Conservation (phyloP, 306 rosid genomes). For the Cicer cuneatum region DNA sequence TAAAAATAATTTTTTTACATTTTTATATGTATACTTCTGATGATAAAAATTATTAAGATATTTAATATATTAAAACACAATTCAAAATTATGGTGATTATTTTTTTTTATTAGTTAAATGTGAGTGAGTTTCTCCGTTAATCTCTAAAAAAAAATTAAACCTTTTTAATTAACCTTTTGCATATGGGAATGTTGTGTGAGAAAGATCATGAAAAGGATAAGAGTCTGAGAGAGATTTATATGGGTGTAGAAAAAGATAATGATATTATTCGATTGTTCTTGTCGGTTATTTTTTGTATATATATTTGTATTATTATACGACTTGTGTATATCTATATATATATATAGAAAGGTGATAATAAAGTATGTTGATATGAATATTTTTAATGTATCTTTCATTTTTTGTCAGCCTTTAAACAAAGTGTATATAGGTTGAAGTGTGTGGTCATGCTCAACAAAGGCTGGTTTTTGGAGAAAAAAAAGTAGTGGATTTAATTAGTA, state of each 20-base stretch:
- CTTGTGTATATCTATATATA: conserved; percentile 29
- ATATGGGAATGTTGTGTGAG: background rate
- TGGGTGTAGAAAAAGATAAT: conserved; percentile 43
- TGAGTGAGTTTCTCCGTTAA: too few relatives aligned
- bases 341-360: conserved; percentile 37
- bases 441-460: conserved; percentile 51
- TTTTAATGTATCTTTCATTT: conserved; percentile 31
- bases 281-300: conserved; percentile 43
- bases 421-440: conserved; percentile 41
- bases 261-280: conserved; percentile 58
- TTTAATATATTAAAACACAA: too few relatives aligned
- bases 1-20: too few relatives aligned
- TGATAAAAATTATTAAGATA: too few relatives aligned
- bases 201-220: background rate
- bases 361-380: conserved; percentile 39
- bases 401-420: conserved; percentile 41
- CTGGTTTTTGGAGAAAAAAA: conserved; percentile 43
- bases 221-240: conserved; percentile 1
- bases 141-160: background rate
- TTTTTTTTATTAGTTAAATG: conserved; percentile 10
- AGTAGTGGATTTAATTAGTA: conserved; percentile 35
- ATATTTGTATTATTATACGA: conserved; percentile 36
- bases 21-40: too few relatives aligned
- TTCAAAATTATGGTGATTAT: too few relatives aligned
- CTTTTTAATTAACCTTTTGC: conserved; percentile 24